These are phyloP conservation scores for Trichocomaceae sp. DNA, from an alignment of 2,329 filamentous ascomycete species.

Conservation along the genomic window DNA sequence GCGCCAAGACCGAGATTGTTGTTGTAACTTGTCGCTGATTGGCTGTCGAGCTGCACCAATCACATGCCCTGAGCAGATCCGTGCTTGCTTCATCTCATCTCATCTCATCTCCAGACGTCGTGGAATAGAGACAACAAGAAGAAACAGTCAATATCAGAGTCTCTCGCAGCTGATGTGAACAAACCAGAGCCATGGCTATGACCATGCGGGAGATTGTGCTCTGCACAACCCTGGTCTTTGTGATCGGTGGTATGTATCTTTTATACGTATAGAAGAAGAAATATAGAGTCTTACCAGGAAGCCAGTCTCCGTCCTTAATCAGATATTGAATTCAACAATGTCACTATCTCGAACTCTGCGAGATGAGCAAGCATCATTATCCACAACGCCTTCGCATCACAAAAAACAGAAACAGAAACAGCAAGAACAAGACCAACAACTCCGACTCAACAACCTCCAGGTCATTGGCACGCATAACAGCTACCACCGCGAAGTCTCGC, in stretches of 20 bases:
- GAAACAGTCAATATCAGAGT: background rate
- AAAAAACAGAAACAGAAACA: slow-evolving; percentile 6
- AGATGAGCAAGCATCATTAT: background rate
- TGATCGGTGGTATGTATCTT: slow-evolving; percentile 10
- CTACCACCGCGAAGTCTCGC: slow-evolving; percentile 13
- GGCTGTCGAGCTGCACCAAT: background rate
- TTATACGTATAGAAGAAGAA: background rate
- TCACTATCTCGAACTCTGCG: slow-evolving; percentile 1
- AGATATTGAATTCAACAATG: slow-evolving; percentile 8
- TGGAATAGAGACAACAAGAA: background rate
- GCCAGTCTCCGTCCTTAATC: slow-evolving; percentile 11
- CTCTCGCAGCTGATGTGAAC: background rate
- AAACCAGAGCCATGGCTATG: slow-evolving; percentile 5
- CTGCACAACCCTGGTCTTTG: slow-evolving; percentile 12
- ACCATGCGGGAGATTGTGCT: slow-evolving; percentile 13
- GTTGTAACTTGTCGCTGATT: background rate
- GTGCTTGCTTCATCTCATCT: background rate
- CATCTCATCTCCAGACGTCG: background rate
- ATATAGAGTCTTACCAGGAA: background rate
- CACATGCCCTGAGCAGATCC: background rate
- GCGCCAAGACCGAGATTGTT: background rate
- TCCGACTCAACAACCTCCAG: slow-evolving; percentile 13
- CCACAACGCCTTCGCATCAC: slow-evolving; percentile 1
- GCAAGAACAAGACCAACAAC: background rate
- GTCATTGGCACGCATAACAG: slow-evolving; percentile 14